These are phyloP conservation scores for Myrmaecium sp. DNA, from an alignment of 2,329 filamentous ascomycete species.

Conservation along the genomic window DNA sequence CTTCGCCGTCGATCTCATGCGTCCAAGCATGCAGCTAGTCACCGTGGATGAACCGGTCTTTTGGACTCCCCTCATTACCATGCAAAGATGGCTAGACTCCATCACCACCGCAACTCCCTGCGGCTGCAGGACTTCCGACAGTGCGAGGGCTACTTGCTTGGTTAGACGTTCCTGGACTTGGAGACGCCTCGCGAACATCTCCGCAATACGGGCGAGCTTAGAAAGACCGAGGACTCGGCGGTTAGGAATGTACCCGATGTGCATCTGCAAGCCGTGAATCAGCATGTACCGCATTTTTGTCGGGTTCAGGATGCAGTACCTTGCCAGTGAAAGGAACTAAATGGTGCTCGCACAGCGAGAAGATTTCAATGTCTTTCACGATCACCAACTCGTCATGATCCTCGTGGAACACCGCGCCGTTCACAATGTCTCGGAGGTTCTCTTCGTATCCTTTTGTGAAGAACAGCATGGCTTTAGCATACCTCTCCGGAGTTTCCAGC, in stretches of 20 bases:
- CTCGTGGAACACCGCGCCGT: conserved; percentile 87
- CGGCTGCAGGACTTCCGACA: conserved; percentile 83
- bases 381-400: conserved; percentile 96
- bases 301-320: conserved; percentile 31
- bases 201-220: conserved; percentile 86
- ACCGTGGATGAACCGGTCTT: conserved; percentile 78
- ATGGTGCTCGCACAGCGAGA: conserved; percentile 91
- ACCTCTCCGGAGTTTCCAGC: conserved; percentile 58
- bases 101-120: conserved; percentile 95
- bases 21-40: conserved; percentile 94
- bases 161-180: conserved; percentile 95
- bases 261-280: conserved; percentile 49
- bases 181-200: conserved; percentile 86
- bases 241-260: conserved; percentile 93
- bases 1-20: conserved; percentile 83
- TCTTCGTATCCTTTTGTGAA: conserved; percentile 96
- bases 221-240: conserved; percentile 87
- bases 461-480: conserved; percentile 88
- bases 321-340: conserved; percentile 93
- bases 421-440: conserved; percentile 81
- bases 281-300: background rate
- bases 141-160: conserved; percentile 85
- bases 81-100: conserved; percentile 92
- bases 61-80: conserved; percentile 97
- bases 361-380: conserved; percentile 93